Evolutionary conservation across 768 basidiomycete genomes (phyloP).

Genomic region (Rubroboletus satanas): DNA sequence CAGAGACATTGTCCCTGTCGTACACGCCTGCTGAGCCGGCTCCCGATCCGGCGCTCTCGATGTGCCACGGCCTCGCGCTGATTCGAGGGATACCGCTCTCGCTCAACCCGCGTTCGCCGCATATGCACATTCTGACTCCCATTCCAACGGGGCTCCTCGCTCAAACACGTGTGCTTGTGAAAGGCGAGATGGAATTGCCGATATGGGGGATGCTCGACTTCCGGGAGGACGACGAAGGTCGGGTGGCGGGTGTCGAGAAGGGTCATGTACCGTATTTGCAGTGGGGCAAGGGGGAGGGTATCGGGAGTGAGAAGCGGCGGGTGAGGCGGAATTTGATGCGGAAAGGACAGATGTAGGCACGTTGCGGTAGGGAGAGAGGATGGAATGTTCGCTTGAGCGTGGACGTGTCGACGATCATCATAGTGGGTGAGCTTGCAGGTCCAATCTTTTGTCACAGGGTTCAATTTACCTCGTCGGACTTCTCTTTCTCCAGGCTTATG

Average conservation of each 20-base stretch:
- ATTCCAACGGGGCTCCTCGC: conserved; percentile 49
- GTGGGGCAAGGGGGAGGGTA: conserved; percentile 66
- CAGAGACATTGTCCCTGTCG: conserved; percentile 32
- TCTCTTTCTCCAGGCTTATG: not conserved
- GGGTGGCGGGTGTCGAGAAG: conserved; percentile 48
- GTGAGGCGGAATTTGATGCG: conserved; percentile 88
- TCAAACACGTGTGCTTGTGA: conserved; percentile 46
- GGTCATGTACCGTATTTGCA: conserved; percentile 73
- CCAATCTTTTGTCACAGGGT: not conserved
- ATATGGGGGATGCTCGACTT: conserved; percentile 86
- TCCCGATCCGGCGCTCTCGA: conserved; percentile 59
- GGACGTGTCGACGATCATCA: not conserved
- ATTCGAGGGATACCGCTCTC: conserved; percentile 48
- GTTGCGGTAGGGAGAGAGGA: not conserved
- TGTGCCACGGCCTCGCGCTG: conserved; percentile 73
- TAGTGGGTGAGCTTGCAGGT: not conserved
- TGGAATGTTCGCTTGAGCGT: not conserved
- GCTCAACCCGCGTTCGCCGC: conserved; percentile 22
- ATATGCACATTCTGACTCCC: conserved; percentile 79
- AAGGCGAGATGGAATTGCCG: conserved; percentile 86
- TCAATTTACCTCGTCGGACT: not conserved
- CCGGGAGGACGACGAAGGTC: conserved; percentile 36
- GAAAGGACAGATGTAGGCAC: conserved; percentile 57
- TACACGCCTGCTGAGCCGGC: conserved; percentile 55
- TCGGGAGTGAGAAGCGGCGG: conserved; percentile 67